Base-by-base conservation (phyloP, 1,284 basidiomycete species). In the Trametes pubescens region DNA sequence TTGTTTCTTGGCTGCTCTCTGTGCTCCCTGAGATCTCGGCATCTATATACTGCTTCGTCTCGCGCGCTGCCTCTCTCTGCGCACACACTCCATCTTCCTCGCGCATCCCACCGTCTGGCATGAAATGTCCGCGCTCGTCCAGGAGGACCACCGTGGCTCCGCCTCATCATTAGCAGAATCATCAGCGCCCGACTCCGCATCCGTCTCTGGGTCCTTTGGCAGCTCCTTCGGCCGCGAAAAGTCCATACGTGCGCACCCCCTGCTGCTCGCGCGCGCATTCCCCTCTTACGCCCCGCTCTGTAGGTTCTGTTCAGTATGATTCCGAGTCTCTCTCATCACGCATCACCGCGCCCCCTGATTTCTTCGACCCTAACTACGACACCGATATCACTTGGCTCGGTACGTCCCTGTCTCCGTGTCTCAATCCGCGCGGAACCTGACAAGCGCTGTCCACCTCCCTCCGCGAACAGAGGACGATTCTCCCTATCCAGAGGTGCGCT, bases 401-500 rank as follows among this genome's bases (percentile, higher is more conserved):
- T 73, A 48, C 37, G 69, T 61, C 14, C 49, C 35, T 40, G 22
- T 51, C 55, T 32, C 34, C 34, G 3, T 22, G 16, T 35, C 18
- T 18, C 37, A 43, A 11, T 1, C 44, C 22, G 44, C 22, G 44
- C 24, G 24, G 24, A 37, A n/a, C 16, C 32, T 38, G 16, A 52
- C 16, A 14, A 18, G 24, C 48, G 48, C 48, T 13, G 14, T 24
- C 24, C 37, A 18, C 5, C 2, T n/a, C 24, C 13, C 13, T 14
- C 24, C 37, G 37, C 2, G 5, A 16, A 16, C 60, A 74, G 75
- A 76, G 62, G 73, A 75, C 53, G 75, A 76, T 54, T 77, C 75
- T n/a, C 76, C 75, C 10, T 77, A 77, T 55, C 76, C 76, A 16
- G 76, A 77, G 64, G 74, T 77, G 16, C 71, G 75, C 48, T 74